Conservation (phyloP, 2,329 filamentous ascomycete species). For the Pleoardoris graminearum region DNA sequence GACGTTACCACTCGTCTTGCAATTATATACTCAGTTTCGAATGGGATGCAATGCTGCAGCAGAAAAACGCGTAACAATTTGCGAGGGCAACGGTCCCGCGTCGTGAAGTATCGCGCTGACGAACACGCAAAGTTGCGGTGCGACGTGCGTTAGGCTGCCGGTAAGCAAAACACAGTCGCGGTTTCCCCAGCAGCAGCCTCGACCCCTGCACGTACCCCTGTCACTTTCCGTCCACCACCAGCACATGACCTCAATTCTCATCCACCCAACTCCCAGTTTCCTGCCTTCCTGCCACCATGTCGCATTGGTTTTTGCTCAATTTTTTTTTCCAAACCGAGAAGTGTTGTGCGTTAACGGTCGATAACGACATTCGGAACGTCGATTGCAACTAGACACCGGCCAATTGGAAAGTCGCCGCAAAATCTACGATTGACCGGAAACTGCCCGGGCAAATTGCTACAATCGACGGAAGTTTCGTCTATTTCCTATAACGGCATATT, state of each 20-base stretch:
- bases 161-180: neutral
- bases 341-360: too few relatives aligned
- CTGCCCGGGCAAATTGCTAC: conserved; percentile 3
- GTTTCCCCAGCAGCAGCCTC: conserved; percentile 6
- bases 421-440: neutral
- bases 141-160: neutral
- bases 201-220: neutral
- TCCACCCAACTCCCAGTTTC: too few relatives aligned
- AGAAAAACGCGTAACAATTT: conserved; percentile 5
- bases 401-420: neutral
- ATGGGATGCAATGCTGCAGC: neutral
- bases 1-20: neutral
- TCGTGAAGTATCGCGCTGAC: neutral
- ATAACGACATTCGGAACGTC: too few relatives aligned
- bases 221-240: neutral
- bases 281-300: too few relatives aligned
- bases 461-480: neutral
- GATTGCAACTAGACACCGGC: neutral
- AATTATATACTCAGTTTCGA: neutral
- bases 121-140: neutral
- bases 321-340: too few relatives aligned
- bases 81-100: neutral
- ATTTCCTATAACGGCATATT: neutral
- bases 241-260: too few relatives aligned
- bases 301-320: too few relatives aligned